Base-by-base conservation (phyloP, 2,329 filamentous ascomycete species). In the Lasiodiplodia sp. region DNA sequence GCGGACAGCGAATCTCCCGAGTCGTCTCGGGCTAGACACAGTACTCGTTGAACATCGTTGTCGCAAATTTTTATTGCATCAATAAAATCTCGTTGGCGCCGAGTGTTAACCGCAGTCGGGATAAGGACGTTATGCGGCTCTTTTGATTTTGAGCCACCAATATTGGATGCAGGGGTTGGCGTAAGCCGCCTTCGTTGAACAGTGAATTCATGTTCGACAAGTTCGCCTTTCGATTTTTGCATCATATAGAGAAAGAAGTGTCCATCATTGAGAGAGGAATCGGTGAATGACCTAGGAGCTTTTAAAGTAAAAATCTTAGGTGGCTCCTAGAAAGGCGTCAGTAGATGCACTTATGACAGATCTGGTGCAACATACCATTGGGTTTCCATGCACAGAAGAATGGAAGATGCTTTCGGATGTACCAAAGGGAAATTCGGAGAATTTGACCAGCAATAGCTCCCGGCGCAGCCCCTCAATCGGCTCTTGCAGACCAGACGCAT, bases 391-490 rank as follows among this genome's bases (percentile, higher is more conserved):
- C 21, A 60, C 28, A 7, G 68, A 66, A 40, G 62, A 58, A 40
- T 53, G 52, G 44, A 68, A 70, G n/a, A 70, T 70, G 44, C 52
- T 56, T 31, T 63, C 69, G 21, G 69, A 63, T 55, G 47, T 64
- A 21, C 65, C 60, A 21, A 70, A 67, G 11, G 78, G 73, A 31
- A 81, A 74, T 52, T 80, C 78, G 21, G 74, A 73, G 28, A 81
- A 72, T 25, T 77, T 74, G 38, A 73, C 78, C 72, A 81, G 75
- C 3, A 81, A 72, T 25, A 81, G 68, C 66, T 81, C 79, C 66
- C 80, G 80, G 40, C 77, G 76, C 23, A 81, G 72, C 7, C 79
- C 79, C 68, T 78, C 75, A 25, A 79, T 75, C 2, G 78, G 76
- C 47, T 76, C 75, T 40, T 76, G 72, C 1, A 72, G 67, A n/a